A percentile compares a stretch with the other conserved stretches of the same genome.
Conservation (phyloP, 1,139 yeast genomes). For the Suhomyces wounanorum region DNA sequence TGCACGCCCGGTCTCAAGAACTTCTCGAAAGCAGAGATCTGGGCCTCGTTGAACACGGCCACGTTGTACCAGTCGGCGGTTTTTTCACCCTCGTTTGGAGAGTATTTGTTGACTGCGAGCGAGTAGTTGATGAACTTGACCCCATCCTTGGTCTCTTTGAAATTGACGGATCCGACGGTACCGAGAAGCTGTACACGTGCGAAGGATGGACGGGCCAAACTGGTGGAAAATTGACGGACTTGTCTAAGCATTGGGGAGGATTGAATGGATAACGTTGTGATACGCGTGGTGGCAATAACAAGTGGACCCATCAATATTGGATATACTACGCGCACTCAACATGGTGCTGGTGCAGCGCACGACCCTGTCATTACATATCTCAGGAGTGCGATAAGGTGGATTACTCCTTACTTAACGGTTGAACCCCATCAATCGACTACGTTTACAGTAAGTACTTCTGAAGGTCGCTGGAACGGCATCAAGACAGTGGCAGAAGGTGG, state of each 20-base stretch:
- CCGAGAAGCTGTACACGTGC: slow-evolving; percentile 49
- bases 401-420: slow-evolving; percentile 8
- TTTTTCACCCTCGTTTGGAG: slow-evolving; percentile 32
- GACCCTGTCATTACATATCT: slow-evolving; percentile 13
- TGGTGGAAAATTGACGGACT: slow-evolving; percentile 38
- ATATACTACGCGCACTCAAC: not conserved
- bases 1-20: slow-evolving; percentile 46
- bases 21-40: slow-evolving; percentile 39
- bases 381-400: slow-evolving; percentile 14
- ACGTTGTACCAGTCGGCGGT: slow-evolving; percentile 48
- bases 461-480: not conserved
- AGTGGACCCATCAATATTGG: not conserved
- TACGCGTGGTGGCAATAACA: slow-evolving; percentile 4
- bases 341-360: slow-evolving; percentile 7
- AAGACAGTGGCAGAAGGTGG: not conserved
- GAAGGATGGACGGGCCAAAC: slow-evolving; percentile 35
- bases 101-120: slow-evolving; percentile 45
- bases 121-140: slow-evolving; percentile 43
- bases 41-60: slow-evolving; percentile 44
- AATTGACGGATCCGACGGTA: slow-evolving; percentile 40
- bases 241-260: slow-evolving; percentile 29
- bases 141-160: slow-evolving; percentile 43
- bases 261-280: not conserved
- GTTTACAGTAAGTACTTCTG: slow-evolving; percentile 7
- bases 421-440: slow-evolving; percentile 2